Percentiles rank a stretch among this genome's conserved stretches.
Evolutionary conservation across 2,329 filamentous ascomycete genomes (phyloP).

Genomic region (Aspergillus sp.): DNA sequence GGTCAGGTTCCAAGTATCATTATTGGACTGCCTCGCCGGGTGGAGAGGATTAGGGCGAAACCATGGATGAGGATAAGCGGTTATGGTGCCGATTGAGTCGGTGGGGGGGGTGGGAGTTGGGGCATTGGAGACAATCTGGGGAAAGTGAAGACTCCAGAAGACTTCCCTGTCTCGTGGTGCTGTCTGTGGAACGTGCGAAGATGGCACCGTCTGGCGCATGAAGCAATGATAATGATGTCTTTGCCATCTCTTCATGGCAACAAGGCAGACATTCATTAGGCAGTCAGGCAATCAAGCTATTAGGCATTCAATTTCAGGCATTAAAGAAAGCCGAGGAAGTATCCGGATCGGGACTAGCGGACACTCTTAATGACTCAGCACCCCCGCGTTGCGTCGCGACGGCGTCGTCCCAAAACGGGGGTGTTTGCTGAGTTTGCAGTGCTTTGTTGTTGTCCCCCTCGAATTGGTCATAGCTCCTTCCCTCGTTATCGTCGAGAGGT

Average conservation of each 20-base stretch:
- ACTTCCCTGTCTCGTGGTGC: no score
- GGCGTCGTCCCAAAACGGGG: background rate
- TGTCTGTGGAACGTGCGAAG: no score
- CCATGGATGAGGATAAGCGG: slow-evolving; percentile 3
- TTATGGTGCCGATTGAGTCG: slow-evolving; percentile 15
- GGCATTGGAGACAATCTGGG: background rate
- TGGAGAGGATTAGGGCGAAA: background rate
- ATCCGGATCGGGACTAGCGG: background rate
- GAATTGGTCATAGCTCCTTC: slow-evolving; percentile 1
- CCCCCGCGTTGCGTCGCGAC: slow-evolving; percentile 12
- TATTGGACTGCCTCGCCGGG: slow-evolving; percentile 9
- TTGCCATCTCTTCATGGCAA: no score
- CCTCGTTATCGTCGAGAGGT: background rate
- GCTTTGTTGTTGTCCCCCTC: slow-evolving; percentile 11
- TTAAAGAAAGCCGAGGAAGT: background rate
- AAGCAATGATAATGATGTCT: no score
- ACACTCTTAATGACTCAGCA: background rate
- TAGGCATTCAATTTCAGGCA: background rate
- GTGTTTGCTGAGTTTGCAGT: slow-evolving; percentile 14
- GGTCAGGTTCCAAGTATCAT: slow-evolving; percentile 1
- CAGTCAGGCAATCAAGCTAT: no score
- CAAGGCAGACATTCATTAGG: no score
- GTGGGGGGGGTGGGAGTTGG: slow-evolving; percentile 6
- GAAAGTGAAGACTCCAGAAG: background rate
- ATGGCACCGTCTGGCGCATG: no score